These are phyloP conservation scores for Epichloe typhina DNA, from an alignment of 2,329 filamentous ascomycete species.

Conservation along the genomic window DNA sequence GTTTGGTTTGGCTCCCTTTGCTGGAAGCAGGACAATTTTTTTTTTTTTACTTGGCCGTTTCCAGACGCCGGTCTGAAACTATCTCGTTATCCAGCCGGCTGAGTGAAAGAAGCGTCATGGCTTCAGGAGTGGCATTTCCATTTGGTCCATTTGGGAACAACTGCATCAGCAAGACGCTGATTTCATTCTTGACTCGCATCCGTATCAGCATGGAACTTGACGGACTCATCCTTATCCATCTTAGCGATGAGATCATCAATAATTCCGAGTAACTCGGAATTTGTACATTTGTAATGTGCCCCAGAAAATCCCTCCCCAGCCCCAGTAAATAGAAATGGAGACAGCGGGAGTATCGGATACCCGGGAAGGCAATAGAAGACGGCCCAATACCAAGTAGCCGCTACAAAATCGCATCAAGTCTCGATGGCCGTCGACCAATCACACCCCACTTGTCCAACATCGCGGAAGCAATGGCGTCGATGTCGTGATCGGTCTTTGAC, in stretches of 20 bases:
- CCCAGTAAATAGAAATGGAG: constrained; percentile 4
- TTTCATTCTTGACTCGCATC: too few relatives aligned
- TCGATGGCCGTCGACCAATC: constrained; percentile 21
- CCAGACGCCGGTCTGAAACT: too few relatives aligned
- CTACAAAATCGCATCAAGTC: constrained; percentile 7
- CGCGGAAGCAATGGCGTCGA: constrained; percentile 38
- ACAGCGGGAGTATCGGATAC: not conserved
- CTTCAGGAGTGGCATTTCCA: not conserved
- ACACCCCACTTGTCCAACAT: constrained; percentile 17
- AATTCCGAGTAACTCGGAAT: not conserved
- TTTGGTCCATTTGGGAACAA: too few relatives aligned
- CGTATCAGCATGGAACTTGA: not conserved
- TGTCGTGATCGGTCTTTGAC: constrained; percentile 35
- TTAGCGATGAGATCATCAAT: constrained; percentile 4
- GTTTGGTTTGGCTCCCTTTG: too few relatives aligned
- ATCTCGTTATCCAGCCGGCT: too few relatives aligned
- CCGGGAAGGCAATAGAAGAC: not conserved
- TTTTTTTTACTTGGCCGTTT: too few relatives aligned
- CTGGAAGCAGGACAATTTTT: too few relatives aligned
- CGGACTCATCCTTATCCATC: not conserved
- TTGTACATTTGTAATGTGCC: not conserved
- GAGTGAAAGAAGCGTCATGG: not conserved
- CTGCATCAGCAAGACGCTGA: too few relatives aligned
- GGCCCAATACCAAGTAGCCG: not conserved
- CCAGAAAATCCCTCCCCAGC: constrained; percentile 1